These are phyloP conservation scores for Curvularia verruculosa DNA, from an alignment of 2,329 filamentous ascomycete species.

Conservation along the genomic window DNA sequence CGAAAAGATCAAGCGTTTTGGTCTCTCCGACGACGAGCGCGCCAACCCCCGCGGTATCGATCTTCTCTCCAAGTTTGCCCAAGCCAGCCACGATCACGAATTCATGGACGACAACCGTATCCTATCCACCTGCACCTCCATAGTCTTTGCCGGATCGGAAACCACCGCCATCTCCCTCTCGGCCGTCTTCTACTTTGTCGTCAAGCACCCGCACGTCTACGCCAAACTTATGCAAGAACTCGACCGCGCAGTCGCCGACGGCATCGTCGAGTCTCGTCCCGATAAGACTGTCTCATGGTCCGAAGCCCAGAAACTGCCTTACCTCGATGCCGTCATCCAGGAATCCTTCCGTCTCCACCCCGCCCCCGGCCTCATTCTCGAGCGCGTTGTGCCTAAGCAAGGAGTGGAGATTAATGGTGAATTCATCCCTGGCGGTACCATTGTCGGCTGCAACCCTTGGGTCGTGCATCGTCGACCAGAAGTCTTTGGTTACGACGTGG, in stretches of 20 bases:
- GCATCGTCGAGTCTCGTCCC: conserved; percentile 51
- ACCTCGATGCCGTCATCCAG: conserved; percentile 78
- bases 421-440: conserved; percentile 70
- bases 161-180: conserved; percentile 78
- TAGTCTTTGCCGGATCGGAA: conserved; percentile 76
- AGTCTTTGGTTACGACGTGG: conserved; percentile 71
- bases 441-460: conserved; percentile 78
- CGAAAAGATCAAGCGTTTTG: conserved; percentile 54
- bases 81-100: conserved; percentile 69
- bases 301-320: conserved; percentile 72
- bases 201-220: conserved; percentile 66
- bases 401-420: conserved; percentile 68
- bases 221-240: conserved; percentile 65
- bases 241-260: conserved; percentile 62
- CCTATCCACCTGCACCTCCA: conserved; percentile 72
- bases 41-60: conserved; percentile 56
- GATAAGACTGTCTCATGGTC: conserved; percentile 70
- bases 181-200: conserved; percentile 74
- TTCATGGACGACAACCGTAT: conserved; percentile 75
- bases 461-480: conserved; percentile 71
- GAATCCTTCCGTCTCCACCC: conserved; percentile 80
- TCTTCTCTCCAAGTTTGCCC: conserved; percentile 73
- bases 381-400: conserved; percentile 71
- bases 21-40: conserved; percentile 41
- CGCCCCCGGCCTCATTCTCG: conserved; percentile 72